Evolutionary conservation across 768 basidiomycete species (phyloP).

Genomic region (Goffeauzyma gilvescens): DNA sequence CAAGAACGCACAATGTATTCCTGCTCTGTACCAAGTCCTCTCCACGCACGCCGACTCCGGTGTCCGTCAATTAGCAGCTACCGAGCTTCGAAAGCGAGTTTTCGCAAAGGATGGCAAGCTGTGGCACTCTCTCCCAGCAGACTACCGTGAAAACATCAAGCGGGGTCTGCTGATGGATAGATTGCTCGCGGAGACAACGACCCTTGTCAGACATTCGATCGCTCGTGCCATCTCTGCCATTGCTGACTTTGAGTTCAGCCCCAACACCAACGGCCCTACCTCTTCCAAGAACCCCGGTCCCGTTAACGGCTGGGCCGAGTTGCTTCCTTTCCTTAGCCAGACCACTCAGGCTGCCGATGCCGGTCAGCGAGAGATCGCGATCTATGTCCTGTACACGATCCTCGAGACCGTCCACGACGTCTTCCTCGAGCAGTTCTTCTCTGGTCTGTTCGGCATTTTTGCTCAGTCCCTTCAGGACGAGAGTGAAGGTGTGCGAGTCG

Average conservation of each 20-base stretch:
- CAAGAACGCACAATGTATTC: constrained; percentile 74
- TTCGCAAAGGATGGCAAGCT: constrained; percentile 55
- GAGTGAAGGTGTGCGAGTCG: constrained; percentile 74
- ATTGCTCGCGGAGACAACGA: constrained; percentile 60
- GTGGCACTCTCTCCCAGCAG: constrained; percentile 54
- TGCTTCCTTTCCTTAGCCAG: constrained; percentile 69
- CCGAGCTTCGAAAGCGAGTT: constrained; percentile 88
- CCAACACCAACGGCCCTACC: constrained; percentile 12
- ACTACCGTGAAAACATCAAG: constrained; percentile 67
- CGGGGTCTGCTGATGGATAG: constrained; percentile 53
- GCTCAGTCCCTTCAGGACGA: constrained; percentile 53
- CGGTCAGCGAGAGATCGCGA: constrained; percentile 73
- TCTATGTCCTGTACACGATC: constrained; percentile 61
- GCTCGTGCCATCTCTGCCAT: constrained; percentile 85
- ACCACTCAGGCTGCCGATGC: constrained; percentile 51
- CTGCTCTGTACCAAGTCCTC: constrained; percentile 70
- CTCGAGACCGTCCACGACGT: constrained; percentile 79
- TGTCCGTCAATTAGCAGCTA: constrained; percentile 89
- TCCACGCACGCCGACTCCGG: constrained; percentile 64
- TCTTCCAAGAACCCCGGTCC: constrained; percentile 4
- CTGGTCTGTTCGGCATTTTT: constrained; percentile 58
- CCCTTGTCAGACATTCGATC: constrained; percentile 73
- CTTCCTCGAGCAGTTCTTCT: constrained; percentile 45
- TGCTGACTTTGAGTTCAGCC: constrained; percentile 62
- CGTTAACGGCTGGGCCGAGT: constrained; percentile 47